These are phyloP conservation scores for Silene noctiflora DNA, from an alignment of 179 eudicot species.

Conservation along the genomic window DNA sequence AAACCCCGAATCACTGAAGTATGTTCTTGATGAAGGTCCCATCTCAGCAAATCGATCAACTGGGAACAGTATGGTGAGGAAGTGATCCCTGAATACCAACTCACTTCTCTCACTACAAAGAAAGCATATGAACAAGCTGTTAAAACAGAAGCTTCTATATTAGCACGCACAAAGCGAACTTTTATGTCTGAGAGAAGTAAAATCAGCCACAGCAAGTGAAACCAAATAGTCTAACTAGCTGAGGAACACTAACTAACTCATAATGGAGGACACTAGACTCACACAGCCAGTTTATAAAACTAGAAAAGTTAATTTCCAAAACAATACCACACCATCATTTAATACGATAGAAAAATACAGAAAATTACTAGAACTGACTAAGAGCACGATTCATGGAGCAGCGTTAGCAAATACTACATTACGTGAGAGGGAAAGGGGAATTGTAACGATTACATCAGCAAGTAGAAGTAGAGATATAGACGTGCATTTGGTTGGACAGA, in stretches of 20 bases:
- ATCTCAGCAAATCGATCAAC: slow-evolving; percentile 84
- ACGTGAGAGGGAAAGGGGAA: not conserved
- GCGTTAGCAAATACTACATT: not conserved
- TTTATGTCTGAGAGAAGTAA: not conserved
- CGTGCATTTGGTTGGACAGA: not conserved
- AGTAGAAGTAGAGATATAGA: not conserved
- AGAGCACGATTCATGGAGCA: not conserved
- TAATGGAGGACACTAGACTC: not conserved
- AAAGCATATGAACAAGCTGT: slow-evolving; percentile 6
- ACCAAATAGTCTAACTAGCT: not conserved
- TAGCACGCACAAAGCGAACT: not conserved
- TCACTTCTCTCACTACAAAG: slow-evolving; percentile 71
- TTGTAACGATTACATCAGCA: not conserved
- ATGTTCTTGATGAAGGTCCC: slow-evolving; percentile 86
- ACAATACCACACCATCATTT: not conserved
- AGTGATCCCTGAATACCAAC: slow-evolving; percentile 60
- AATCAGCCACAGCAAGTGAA: not conserved
- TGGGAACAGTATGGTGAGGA: slow-evolving; percentile 78
- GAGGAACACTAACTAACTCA: not conserved
- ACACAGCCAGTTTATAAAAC: not conserved
- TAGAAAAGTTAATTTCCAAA: not conserved
- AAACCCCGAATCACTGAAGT: slow-evolving; percentile 67
- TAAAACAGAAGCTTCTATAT: not conserved
- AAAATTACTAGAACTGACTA: not conserved
- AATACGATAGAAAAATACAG: no score